Conservation (phyloP, 148 eudicot genomes). For the Silene uniflora region DNA sequence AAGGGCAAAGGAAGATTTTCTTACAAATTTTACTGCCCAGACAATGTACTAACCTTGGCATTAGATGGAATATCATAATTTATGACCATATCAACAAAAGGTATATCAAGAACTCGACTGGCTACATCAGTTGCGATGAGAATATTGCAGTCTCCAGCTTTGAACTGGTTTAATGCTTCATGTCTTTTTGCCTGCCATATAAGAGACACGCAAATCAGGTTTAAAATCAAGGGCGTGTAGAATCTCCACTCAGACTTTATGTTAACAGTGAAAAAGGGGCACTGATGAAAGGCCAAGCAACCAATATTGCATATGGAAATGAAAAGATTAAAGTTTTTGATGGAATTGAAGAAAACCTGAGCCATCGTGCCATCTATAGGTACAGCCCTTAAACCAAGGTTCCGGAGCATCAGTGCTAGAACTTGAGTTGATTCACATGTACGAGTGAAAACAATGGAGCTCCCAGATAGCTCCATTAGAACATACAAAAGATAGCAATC, state of each 20-base stretch:
- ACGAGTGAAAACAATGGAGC: conserved; percentile 79
- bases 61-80: conserved; percentile 82
- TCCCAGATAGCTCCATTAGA: conserved; percentile 65
- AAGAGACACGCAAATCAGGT: neutral
- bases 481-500: conserved; percentile 80
- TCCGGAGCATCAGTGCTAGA: conserved; percentile 71
- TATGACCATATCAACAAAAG: conserved; percentile 82
- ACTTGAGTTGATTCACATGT: conserved; percentile 66
- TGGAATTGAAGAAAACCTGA: conserved; percentile 44
- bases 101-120: conserved; percentile 93
- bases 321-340: neutral
- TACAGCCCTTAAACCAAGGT: conserved; percentile 79
- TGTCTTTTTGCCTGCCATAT: conserved; percentile 64
- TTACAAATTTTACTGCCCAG: neutral
- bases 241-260: neutral
- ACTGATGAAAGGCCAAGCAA: neutral
- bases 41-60: conserved; percentile 55
- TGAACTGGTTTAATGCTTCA: conserved; percentile 82
- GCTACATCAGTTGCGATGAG: conserved; percentile 88
- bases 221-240: conserved; percentile 4
- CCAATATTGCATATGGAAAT: neutral
- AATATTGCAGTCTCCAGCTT: conserved; percentile 82
- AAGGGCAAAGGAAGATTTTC: neutral
- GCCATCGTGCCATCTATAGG: conserved; percentile 83
- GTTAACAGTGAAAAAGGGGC: neutral